Evolutionary conservation across 345 rosid genomes (phyloP), one percentile per base, ranked within the genome.

Genomic region (Camelina sativa): DNA sequence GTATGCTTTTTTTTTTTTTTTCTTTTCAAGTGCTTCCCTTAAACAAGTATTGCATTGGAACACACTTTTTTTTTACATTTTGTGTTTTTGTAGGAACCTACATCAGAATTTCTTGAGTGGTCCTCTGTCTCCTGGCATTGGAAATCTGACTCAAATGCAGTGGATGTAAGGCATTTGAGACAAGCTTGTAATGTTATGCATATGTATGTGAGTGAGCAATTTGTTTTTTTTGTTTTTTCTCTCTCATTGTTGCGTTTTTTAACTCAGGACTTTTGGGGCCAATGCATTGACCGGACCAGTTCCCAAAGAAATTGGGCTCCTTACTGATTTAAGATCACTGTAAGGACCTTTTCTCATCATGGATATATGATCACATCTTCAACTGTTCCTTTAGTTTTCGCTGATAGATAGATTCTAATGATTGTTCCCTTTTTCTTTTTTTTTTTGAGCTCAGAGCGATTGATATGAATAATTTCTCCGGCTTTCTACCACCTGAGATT

Each of bases 261-360:
- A 15, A 30, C 28, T 1, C 79, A 92, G 96, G 91, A 65, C 8
- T 54, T 0, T 91, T 70, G 88, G 86, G 41, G 82, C 76, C 40
- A 87, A 91, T 77, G 76, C 87, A 3, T 58, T 87, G 62, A 86
- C 86, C 3, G 94, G 92, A 56, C 88, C 87, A 59, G 66, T 91
- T 62, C 97, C 94, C 5, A 81, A 68, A 72, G 94, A 91, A 79
- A 78, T 91, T 34, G 94, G 97, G n/a, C 43, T 71, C 62, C 92
- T 88, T 71, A 79, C 87, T 51, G 88, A 85, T 65, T 75, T 88
- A 72, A 54, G 75, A 52, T 37, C 37, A 17, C 16, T 90, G 96
- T 88, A 86, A 82, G 87, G 51, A 54, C 46, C 43, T 51, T 25
- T 48, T 51, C 15, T 25, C 55, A 50, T 19, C 55, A 20, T 5